Evolutionary conservation across 1,139 yeast genomes (phyloP).

Genomic region (Hyphopichia buzzinii): DNA sequence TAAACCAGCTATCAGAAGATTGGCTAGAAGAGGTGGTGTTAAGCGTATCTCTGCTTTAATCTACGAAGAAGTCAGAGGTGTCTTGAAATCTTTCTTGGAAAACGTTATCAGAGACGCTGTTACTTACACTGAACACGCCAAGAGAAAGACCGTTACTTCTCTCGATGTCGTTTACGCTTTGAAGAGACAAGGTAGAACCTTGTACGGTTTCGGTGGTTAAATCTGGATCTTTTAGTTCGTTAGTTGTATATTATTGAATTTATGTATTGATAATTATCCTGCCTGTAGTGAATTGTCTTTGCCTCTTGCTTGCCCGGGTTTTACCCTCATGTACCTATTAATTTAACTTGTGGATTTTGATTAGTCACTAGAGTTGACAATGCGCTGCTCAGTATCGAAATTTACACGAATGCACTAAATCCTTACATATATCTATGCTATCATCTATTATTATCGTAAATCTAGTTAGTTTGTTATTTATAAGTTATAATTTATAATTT

Average conservation of each 20-base stretch:
- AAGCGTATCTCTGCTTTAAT: conserved; percentile 99
- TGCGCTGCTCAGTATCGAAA: no score
- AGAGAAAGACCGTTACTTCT: conserved; percentile 99
- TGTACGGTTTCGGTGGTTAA: conserved; percentile 99
- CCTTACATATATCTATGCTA: no score
- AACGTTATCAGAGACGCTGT: conserved; percentile 98
- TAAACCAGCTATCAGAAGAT: conserved; percentile 99
- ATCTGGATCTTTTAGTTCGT: conserved; percentile 7
- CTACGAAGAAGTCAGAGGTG: conserved; percentile 98
- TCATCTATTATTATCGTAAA: no score
- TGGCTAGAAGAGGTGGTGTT: conserved; percentile 99
- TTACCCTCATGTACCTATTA: no score
- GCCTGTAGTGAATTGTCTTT: no score
- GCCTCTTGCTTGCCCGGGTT: no score
- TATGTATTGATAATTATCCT: background rate
- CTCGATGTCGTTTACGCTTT: conserved; percentile 98
- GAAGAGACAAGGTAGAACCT: conserved; percentile 99
- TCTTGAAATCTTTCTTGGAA: conserved; percentile 92
- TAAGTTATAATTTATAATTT: no score
- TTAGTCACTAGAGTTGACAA: no score
- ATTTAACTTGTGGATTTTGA: no score
- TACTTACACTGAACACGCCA: conserved; percentile 99
- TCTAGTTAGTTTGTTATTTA: no score
- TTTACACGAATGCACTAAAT: no score
- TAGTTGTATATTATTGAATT: background rate